Percentiles rank a stretch among this genome's conserved stretches.
These are phyloP conservation scores for Sporobolus alterniflorus DNA, from an alignment of 202 grass and related monocot species.

Conservation along the genomic window DNA sequence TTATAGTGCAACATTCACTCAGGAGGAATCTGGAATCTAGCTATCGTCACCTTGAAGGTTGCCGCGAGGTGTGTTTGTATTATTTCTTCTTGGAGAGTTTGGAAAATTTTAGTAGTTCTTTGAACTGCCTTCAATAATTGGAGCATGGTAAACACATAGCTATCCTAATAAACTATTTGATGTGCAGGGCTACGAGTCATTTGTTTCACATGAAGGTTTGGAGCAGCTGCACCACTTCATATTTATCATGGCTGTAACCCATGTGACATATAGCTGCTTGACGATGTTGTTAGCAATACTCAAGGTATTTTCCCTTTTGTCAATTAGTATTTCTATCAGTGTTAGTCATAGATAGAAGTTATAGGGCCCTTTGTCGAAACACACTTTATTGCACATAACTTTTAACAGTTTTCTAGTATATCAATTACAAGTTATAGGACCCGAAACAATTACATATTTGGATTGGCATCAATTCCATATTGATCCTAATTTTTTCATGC, in stretches of 20 bases:
- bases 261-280: conserved; percentile 93
- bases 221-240: conserved; percentile 97
- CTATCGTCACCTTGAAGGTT: conserved; percentile 43
- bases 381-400: not conserved
- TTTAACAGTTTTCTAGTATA: not conserved
- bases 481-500: conserved; percentile 28
- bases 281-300: conserved; percentile 95
- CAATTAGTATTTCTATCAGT: not conserved
- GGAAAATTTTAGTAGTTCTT: not conserved
- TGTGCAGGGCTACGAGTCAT: conserved; percentile 82
- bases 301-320: conserved; percentile 55
- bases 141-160: not conserved
- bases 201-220: conserved; percentile 93
- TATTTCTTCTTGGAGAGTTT: not conserved
- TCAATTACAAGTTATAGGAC: not conserved
- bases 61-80: conserved; percentile 57
- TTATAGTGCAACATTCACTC: conserved; percentile 53
- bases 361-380: not conserved
- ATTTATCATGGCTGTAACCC: conserved; percentile 98
- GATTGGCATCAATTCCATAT: not conserved
- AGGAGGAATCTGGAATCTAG: conserved; percentile 57
- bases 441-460: not conserved
- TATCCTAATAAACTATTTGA: conserved; percentile 25
- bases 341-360: not conserved
- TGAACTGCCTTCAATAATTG: not conserved